phyloP scores from a whole-genome alignment of 139 green algal species.

The Ostreobium quekettii region DNA sequence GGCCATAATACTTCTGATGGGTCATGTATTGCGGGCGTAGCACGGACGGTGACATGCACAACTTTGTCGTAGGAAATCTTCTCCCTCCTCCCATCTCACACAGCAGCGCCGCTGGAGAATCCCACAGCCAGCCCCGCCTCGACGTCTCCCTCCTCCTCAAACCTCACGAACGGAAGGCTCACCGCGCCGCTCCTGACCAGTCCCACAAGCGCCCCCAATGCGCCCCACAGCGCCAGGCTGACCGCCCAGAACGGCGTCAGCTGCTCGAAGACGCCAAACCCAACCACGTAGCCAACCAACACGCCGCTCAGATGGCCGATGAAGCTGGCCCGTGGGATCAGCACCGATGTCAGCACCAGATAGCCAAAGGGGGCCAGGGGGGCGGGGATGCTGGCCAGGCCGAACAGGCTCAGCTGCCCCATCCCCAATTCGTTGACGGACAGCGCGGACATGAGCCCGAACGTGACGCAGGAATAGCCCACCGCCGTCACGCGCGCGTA shows the following conservation, averaged over 20 bases:
- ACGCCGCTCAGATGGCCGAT: constrained; percentile 57
- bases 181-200: constrained; percentile 16
- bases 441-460: constrained; percentile 60
- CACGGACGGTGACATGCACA: too few species aligned
- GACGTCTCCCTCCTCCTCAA: not conserved
- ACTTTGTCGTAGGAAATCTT: too few species aligned
- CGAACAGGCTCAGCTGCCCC: constrained; percentile 40
- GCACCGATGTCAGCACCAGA: constrained; percentile 52
- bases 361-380: constrained; percentile 44
- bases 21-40: too few species aligned
- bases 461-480: constrained; percentile 60
- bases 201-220: constrained; percentile 8
- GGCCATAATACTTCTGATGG: too few species aligned
- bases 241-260: constrained; percentile 27
- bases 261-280: constrained; percentile 32
- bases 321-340: constrained; percentile 47
- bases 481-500: constrained; percentile 37
- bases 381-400: constrained; percentile 35
- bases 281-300: constrained; percentile 46
- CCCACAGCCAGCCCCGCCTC: not conserved
- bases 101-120: too few species aligned
- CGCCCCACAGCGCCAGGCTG: constrained; percentile 22
- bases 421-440: constrained; percentile 18
- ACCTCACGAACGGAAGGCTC: constrained; percentile 18
- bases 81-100: too few species aligned